phyloP scores from a whole-genome alignment of 2,329 filamentous ascomycete genomes.

The Colletotrichum lupini region DNA sequence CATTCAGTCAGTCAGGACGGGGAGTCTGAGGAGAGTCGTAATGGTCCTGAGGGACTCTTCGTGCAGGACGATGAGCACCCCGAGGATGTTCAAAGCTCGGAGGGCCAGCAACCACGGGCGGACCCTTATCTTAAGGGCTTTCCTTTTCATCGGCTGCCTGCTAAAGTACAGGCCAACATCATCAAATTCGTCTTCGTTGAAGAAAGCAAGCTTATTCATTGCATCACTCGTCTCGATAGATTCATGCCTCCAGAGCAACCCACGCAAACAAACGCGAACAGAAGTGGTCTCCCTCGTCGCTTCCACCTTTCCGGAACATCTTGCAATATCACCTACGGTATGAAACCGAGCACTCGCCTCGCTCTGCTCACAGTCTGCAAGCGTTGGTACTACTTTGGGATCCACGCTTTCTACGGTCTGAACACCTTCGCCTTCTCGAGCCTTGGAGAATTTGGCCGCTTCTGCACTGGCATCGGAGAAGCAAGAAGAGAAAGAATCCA shows the following conservation, averaged over 20 bases:
- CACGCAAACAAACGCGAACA: conserved; percentile 2
- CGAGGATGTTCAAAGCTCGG: not conserved
- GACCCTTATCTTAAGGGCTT: conserved; percentile 26
- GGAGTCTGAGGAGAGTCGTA: not conserved
- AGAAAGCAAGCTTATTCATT: conserved; percentile 49
- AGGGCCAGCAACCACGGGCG: not conserved
- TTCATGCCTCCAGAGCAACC: conserved; percentile 38
- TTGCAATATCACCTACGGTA: conserved; percentile 47
- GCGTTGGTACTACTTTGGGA: conserved; percentile 52
- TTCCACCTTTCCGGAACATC: conserved; percentile 50
- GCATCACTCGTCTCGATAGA: conserved; percentile 57
- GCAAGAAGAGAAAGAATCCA: conserved; percentile 54
- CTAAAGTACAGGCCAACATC: conserved; percentile 46
- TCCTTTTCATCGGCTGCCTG: conserved; percentile 46
- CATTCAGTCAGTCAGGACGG: not conserved
- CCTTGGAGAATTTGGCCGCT: conserved; percentile 62
- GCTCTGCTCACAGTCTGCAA: conserved; percentile 52
- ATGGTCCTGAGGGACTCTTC: conserved; percentile 12
- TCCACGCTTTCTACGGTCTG: conserved; percentile 58
- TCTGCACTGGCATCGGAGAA: conserved; percentile 53
- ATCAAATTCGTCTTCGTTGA: conserved; percentile 51
- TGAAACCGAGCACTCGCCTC: conserved; percentile 50
- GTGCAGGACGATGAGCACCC: not conserved
- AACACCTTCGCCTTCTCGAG: conserved; percentile 65
- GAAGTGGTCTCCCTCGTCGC: conserved; percentile 44